phyloP scores from a whole-genome alignment of 225 moss, liverwort and hornwort species.

The Bryum argenteum region DNA sequence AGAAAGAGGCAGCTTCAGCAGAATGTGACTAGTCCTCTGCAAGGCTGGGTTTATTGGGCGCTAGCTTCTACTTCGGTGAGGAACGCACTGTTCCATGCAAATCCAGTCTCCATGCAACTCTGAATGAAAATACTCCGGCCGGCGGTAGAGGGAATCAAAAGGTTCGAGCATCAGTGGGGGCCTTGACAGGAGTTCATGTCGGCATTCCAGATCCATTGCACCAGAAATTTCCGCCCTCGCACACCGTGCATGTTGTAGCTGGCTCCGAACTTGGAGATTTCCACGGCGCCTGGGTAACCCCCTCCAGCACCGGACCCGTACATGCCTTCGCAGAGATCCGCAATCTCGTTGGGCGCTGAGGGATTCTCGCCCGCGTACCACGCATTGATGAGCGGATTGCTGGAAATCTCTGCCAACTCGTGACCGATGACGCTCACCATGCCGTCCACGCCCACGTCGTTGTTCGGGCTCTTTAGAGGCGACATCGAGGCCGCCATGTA shows the following conservation, averaged over 20 bases:
- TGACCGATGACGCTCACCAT: slow-evolving; percentile 73
- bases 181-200: slow-evolving; percentile 54
- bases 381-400: slow-evolving; percentile 59
- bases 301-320: slow-evolving; percentile 54
- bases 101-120: neutral
- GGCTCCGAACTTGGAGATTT: slow-evolving; percentile 45
- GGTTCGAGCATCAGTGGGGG: slow-evolving; percentile 30
- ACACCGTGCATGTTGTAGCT: slow-evolving; percentile 64
- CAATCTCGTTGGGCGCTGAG: slow-evolving; percentile 56
- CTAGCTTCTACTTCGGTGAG: slow-evolving; percentile 28
- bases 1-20: slow-evolving; percentile 18
- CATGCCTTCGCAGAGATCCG: slow-evolving; percentile 64
- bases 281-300: slow-evolving; percentile 46
- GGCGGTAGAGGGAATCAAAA: neutral
- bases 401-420: slow-evolving; percentile 59
- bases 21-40: slow-evolving; percentile 8
- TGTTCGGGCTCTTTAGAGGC: slow-evolving; percentile 56
- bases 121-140: slow-evolving; percentile 21
- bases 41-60: slow-evolving; percentile 22
- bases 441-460: slow-evolving; percentile 54
- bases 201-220: slow-evolving; percentile 66
- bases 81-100: slow-evolving; percentile 28
- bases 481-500: slow-evolving; percentile 48
- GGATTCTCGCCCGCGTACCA: slow-evolving; percentile 66
- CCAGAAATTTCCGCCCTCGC: slow-evolving; percentile 53